Evolutionary conservation across 2,329 filamentous ascomycete species (phyloP).

Genomic region (Neopestalotiopsis rosae): DNA sequence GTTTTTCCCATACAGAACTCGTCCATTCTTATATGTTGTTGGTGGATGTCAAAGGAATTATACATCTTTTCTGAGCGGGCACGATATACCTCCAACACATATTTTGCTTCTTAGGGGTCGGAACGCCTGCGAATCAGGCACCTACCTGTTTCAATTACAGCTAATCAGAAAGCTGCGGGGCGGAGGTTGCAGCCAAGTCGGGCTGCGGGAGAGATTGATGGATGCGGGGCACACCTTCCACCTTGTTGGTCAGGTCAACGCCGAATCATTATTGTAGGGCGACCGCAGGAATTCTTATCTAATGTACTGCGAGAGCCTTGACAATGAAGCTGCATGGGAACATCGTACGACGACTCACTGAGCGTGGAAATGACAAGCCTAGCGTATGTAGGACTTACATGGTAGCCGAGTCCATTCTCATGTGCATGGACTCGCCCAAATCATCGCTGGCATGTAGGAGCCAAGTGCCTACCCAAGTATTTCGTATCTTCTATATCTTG

Average conservation of each 20-base stretch:
- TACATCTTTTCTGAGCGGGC: neutral
- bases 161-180: neutral
- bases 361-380: neutral
- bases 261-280: neutral
- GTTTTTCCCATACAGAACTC: neutral
- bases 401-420: neutral
- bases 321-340: neutral
- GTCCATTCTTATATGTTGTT: neutral
- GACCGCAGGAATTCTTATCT: neutral
- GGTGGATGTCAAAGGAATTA: neutral
- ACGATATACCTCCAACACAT: neutral
- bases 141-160: neutral
- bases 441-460: neutral
- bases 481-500: no score
- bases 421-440: neutral
- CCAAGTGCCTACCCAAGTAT: neutral
- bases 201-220: neutral
- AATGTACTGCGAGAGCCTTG: neutral
- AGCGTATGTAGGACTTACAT: neutral
- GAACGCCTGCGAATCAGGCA: neutral
- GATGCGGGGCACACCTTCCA: neutral
- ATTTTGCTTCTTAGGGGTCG: neutral
- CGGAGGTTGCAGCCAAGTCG: neutral
- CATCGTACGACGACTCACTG: conserved; percentile 9
- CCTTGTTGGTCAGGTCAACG: neutral